Conservation (phyloP, 257 asterid species). For the Scutellaria galericulata region DNA sequence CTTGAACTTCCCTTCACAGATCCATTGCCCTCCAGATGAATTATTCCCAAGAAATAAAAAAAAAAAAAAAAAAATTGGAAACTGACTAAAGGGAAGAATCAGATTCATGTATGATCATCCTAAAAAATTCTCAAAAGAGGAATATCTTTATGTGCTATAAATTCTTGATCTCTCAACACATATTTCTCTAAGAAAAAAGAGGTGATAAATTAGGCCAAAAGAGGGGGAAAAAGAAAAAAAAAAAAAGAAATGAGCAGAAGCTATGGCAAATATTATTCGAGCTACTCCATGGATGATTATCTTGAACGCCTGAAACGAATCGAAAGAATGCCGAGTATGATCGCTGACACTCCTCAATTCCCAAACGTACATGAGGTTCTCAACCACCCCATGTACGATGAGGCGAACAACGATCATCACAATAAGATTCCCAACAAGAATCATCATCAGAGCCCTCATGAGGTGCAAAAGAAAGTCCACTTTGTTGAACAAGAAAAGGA, state of each 20-base stretch:
- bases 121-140: neutral
- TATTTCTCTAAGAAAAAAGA: neutral
- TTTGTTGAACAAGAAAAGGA: conserved; percentile 8
- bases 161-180: neutral
- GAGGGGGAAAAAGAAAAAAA: neutral
- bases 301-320: neutral
- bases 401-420: neutral
- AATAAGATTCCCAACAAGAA: neutral
- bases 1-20: too few relatives aligned
- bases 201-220: neutral
- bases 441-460: neutral
- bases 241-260: conserved; percentile 3
- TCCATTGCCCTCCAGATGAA: neutral
- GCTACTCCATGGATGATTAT: neutral
- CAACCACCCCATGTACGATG: neutral
- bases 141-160: neutral
- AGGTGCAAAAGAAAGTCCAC: conserved; percentile 12
- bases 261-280: neutral
- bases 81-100: conserved; percentile 21
- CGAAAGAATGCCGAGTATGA: conserved; percentile 18
- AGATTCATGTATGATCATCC: conserved; percentile 6
- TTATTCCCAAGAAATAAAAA: neutral
- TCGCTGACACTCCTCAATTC: conserved; percentile 15
- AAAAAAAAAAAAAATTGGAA: neutral
- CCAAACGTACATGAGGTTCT: conserved; percentile 16